Evolutionary conservation across 306 rosid species (phyloP).

Genomic region (Crataegus laevigata): DNA sequence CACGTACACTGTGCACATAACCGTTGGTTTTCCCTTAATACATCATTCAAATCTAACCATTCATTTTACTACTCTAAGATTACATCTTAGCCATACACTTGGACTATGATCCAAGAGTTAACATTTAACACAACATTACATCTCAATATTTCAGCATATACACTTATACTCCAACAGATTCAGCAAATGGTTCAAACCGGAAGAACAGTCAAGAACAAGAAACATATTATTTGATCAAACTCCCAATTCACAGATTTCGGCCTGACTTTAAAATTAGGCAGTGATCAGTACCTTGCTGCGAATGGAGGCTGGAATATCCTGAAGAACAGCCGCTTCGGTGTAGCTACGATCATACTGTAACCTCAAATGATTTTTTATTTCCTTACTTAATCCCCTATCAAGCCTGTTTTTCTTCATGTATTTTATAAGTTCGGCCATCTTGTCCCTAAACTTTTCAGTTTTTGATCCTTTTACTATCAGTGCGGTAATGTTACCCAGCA

Average conservation of each 20-base stretch:
- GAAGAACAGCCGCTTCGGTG: conserved; percentile 35
- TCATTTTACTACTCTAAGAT: no score
- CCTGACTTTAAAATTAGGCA: background rate
- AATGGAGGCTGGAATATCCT: conserved; percentile 48
- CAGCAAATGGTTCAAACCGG: background rate
- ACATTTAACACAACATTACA: no score
- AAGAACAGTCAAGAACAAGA: background rate
- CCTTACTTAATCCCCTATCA: conserved; percentile 27
- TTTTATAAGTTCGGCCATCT: conserved; percentile 43
- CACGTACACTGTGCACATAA: no score
- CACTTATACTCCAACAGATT: no score
- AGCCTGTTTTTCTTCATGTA: conserved; percentile 39
- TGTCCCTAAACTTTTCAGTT: conserved; percentile 60
- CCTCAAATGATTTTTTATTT: conserved; percentile 39
- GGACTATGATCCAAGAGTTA: no score
- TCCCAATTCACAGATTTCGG: background rate
- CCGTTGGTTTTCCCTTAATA: no score
- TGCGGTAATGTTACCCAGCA: conserved; percentile 61
- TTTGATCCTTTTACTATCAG: conserved; percentile 59
- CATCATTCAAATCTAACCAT: no score
- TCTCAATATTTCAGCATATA: no score
- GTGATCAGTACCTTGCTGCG: conserved; percentile 38
- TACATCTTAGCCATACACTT: no score
- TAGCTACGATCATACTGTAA: conserved; percentile 43
- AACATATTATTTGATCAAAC: background rate